phyloP scores from a whole-genome alignment of 257 asterid species.

The Salvia hispanica region DNA sequence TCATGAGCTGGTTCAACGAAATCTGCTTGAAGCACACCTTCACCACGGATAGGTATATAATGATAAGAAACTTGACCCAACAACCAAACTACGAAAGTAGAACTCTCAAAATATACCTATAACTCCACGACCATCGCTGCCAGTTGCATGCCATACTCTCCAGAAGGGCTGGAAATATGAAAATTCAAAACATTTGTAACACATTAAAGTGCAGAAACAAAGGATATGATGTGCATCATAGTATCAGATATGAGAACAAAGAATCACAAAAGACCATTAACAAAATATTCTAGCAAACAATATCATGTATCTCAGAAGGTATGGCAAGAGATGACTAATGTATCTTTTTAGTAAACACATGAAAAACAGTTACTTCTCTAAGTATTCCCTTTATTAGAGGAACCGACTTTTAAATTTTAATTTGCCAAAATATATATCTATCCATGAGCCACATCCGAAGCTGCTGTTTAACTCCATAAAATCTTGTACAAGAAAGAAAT shows the following conservation, averaged over 20 bases:
- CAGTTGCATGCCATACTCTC: conserved; percentile 92
- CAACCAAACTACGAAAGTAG: conserved; percentile 35
- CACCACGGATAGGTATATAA: background rate
- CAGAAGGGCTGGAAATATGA: conserved; percentile 67
- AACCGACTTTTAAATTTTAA: too few species aligned
- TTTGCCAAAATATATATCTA: too few species aligned
- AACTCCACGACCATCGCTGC: conserved; percentile 88
- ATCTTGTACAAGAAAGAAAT: too few species aligned
- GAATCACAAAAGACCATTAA: background rate
- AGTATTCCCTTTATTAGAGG: too few species aligned
- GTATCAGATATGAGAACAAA: background rate
- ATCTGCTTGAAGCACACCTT: conserved; percentile 57
- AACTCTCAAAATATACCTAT: conserved; percentile 42
- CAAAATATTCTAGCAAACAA: background rate
- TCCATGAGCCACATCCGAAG: too few species aligned
- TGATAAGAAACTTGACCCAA: conserved; percentile 35
- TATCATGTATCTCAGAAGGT: conserved; percentile 3
- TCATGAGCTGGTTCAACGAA: conserved; percentile 83
- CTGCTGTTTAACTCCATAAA: too few species aligned
- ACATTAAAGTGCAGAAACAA: conserved; percentile 20
- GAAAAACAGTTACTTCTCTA: too few species aligned
- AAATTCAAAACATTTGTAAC: conserved; percentile 13
- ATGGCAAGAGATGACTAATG: background rate
- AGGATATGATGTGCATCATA: background rate
- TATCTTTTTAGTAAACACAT: background rate